Evolutionary conservation across 768 basidiomycete genomes (phyloP).

Genomic region (Termitomyces sp.): DNA sequence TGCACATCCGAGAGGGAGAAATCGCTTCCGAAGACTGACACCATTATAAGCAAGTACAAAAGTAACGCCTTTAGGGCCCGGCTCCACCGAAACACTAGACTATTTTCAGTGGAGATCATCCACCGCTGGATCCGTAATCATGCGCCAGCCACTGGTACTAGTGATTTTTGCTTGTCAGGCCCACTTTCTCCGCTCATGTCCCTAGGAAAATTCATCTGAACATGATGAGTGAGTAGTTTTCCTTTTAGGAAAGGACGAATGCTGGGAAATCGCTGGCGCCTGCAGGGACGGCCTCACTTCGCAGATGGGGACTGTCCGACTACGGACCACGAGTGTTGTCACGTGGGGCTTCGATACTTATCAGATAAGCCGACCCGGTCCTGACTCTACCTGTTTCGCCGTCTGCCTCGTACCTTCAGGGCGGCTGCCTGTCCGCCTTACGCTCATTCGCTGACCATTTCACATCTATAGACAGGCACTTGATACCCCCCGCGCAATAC

Average conservation of each 20-base stretch:
- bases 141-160: not conserved
- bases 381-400: not conserved
- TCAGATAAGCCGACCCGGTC: slow-evolving; percentile 13
- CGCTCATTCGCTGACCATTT: not conserved
- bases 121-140: not conserved
- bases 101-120: not conserved
- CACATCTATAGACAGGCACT: not conserved
- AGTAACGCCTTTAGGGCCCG: not conserved
- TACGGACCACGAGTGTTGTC: not conserved
- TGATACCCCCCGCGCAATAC: slow-evolving; percentile 6
- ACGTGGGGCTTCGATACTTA: slow-evolving; percentile 7
- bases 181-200: not conserved
- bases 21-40: not conserved
- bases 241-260: not conserved
- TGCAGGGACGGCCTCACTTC: not conserved
- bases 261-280: not conserved
- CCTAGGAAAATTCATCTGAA: not conserved
- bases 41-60: not conserved
- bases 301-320: not conserved
- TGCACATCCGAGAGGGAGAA: not conserved
- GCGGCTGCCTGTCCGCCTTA: not conserved
- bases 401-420: not conserved
- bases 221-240: not conserved
- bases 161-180: not conserved
- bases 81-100: not conserved